These are phyloP conservation scores for Jatropha multifida DNA, from an alignment of 441 rosid species.

Conservation along the genomic window DNA sequence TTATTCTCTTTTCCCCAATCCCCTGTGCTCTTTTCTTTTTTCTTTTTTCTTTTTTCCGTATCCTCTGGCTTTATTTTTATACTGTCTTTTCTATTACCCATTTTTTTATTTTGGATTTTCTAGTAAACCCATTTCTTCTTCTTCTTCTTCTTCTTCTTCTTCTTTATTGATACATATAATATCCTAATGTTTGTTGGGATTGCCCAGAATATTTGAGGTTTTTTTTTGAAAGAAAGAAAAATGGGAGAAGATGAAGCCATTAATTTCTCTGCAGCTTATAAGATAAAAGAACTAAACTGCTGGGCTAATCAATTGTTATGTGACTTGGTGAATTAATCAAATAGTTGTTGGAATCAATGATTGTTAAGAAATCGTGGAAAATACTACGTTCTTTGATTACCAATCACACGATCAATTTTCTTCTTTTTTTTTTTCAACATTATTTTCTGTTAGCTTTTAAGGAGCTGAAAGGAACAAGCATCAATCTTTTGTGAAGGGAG, in stretches of 20 bases:
- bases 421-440: background rate
- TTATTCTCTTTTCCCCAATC: background rate
- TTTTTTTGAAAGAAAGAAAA: background rate
- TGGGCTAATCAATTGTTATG: too few species aligned
- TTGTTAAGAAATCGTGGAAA: background rate
- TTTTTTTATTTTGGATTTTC: conserved; percentile 9
- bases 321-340: background rate
- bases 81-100: background rate
- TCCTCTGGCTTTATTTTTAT: background rate
- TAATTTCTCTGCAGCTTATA: background rate
- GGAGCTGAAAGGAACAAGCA: background rate
- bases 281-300: background rate
- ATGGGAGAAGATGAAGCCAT: too few species aligned
- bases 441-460: conserved; percentile 1
- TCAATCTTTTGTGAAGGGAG: background rate
- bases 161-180: background rate
- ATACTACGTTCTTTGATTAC: background rate
- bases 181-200: conserved; percentile 7
- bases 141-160: background rate
- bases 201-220: background rate
- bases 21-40: background rate
- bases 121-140: conserved; percentile 13
- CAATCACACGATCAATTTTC: background rate
- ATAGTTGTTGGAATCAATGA: too few species aligned
- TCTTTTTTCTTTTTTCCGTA: conserved; percentile 4